Base-by-base conservation (phyloP, 805 yeast genomes). In the Clavispora asparagi region DNA sequence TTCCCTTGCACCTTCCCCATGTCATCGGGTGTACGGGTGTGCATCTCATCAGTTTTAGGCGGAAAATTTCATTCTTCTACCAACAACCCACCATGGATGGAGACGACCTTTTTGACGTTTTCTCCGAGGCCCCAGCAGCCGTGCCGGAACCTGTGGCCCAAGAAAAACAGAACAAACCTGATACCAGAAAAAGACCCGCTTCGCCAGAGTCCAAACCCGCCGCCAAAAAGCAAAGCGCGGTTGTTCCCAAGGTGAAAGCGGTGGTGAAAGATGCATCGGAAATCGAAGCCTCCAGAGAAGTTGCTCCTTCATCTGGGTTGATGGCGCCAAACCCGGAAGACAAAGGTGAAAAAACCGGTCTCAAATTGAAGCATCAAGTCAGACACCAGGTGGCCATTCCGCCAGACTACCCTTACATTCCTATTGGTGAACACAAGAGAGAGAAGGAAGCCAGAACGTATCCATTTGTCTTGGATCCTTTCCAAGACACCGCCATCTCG, bases 311-410 rank as follows among this genome's bases (percentile, higher is more conserved):
- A 0, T 78, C 78, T 29, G 95, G 95, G 6, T 70, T 89, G 31
- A 61, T 82, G 57, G 73, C 72, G 13, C 46, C 46, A 13, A 30
- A 57, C 3, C 42, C 46, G 6, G 71, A 67, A 44, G 64, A 67
- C 9, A 67, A 67, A 46, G 40, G 40, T 4, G 49, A 45, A 23
- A 43, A 48, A 26, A 25, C 48, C 6, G 54, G 53, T 2, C 83
- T 90, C 48, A 83, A 85, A 62, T 72, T 90, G 53, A 82, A 82
- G 48, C 99, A 92, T 71, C 97, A 89, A 67, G 97, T 92, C 46
- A 85, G 98, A 65, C 99, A 92, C 70, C 97, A 92, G 67, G 99
- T 92, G 10, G 97, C 98, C 1, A 77, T 92, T 23, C 99, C 99
- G 1, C 95, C 96, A 5, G 85, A 85, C 49, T 94, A 83, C 61